These are phyloP conservation scores for thale cress (Arabidopsis thaliana) DNA, from an alignment of 345 rosid species.

Conservation along the genomic window TAIR10.1 NC_003075.7:6188501-6189000, in stretches of 20 bases:
- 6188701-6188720: neutral
- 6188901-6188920: constrained; percentile 97
- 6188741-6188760: constrained; percentile 13
- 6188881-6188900: constrained; percentile 84
- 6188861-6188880: constrained; percentile 87
- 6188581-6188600: neutral
- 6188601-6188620: too few relatives aligned
- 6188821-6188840: constrained; percentile 45
- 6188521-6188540: too few relatives aligned
- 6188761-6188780: constrained; percentile 4
- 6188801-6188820: constrained; percentile 25
- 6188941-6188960: constrained; percentile 92
- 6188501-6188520: too few relatives aligned
- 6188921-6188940: constrained; percentile 85
- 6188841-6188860: constrained; percentile 14
- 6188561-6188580: neutral
- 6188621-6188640: too few relatives aligned
- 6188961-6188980: constrained; percentile 85
- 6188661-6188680: neutral
- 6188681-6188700: neutral
- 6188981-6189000: constrained; percentile 71
- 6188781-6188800: neutral
- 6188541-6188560: too few relatives aligned
- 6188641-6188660: neutral
- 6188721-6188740: constrained; percentile 29